Evolutionary conservation across 2,329 filamentous ascomycete species (phyloP), one percentile per base, ranked within the genome.

Genomic region (Beauveria pseudobassiana): DNA sequence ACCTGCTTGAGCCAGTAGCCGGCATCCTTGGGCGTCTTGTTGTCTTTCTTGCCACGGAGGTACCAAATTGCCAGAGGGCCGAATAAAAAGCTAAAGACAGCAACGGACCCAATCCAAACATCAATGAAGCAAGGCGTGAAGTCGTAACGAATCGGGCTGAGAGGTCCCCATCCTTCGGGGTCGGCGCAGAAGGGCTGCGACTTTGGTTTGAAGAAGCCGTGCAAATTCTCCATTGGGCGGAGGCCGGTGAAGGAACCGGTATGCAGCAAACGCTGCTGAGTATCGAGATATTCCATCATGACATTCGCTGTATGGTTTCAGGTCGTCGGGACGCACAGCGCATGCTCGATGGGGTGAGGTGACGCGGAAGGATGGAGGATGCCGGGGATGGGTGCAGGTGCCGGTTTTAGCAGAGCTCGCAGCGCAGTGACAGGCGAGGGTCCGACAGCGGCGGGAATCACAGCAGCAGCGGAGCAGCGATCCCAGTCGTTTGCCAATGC

Each of bases 51-150:
- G 20, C 59, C 51, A 22, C 59, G 59, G 61, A 92, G 79, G 79
- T 90, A 90, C 85, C 88, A 93, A 48, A 96, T 77, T 34, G 93
- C 91, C 51, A 87, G 81, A 8, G 86, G 81, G 62, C 95, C 95
- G 65, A 88, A 82, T 26, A 97, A 61, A 26, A 97, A 80, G 18
- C 93, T 93, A 77, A 88, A 96, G 16, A 81, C 81, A 9, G 91
- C 90, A 30, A 96, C 90, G 1, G 82, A 77, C 40, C 89, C 85
- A 63, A 98, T 85, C 85, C 91, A 93, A 24, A 96, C 85, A 73
- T 99, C 96, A 69, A 98, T 87, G 72, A 99, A 99, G 79, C 95
- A 99, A 46, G 95, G 93, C 18, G 95, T 98, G 70, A 99, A 92
- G 77, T 99, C 95, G 75, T 91, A 97, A 73, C 93, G 84, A 67